Base-by-base conservation (phyloP, 129 eudicot species). In the Flaveria trinervia region DNA sequence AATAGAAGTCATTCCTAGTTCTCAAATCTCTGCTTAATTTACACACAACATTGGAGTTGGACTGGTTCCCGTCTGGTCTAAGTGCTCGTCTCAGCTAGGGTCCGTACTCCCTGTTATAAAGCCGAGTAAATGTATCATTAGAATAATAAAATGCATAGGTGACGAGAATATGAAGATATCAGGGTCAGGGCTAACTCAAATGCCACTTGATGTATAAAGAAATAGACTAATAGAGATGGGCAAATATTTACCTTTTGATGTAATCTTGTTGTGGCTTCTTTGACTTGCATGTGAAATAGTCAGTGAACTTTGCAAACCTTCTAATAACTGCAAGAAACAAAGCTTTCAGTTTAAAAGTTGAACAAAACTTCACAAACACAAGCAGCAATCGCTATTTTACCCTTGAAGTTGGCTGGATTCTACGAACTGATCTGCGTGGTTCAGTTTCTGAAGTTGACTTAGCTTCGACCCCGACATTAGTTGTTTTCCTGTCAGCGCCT, bases 331-430 rank as follows among this genome's bases (percentile, higher is more conserved):
- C 51, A 73, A 17, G 39, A 33, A 71, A 78, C 28, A 73, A 73
- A 68, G 65, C 30, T 45, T 30, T 50, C 46, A 28, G 39, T 66
- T 65, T 28, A n/a, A n/a, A 14, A 67, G 45, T 1, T 25, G 4
- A 33, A 23, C 20, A 69, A 6, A 59, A 68, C 68, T 39, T 7
- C 7, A n/a, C 43, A 67, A 65, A 12, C 43, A 30, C 17, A 48
- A 7, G 49, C 33, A 66, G 43, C 70, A 48, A 68, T 17, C 25
- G 18, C 23, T 23, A 41, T 55, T 48, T 72, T 55, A 95, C 99
- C 92, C 97, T 84, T 57, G 96, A 92, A 61, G 99, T 95, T 41
- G 99, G 99, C 85, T 95, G 99, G 45, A 95, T 89, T 76, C 85
- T 87, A 36, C 99, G 97, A 75, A 78, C 85, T 62, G 99, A 95